phyloP scores from a whole-genome alignment of 1,284 basidiomycete species.

The Leccinum fallax region DNA sequence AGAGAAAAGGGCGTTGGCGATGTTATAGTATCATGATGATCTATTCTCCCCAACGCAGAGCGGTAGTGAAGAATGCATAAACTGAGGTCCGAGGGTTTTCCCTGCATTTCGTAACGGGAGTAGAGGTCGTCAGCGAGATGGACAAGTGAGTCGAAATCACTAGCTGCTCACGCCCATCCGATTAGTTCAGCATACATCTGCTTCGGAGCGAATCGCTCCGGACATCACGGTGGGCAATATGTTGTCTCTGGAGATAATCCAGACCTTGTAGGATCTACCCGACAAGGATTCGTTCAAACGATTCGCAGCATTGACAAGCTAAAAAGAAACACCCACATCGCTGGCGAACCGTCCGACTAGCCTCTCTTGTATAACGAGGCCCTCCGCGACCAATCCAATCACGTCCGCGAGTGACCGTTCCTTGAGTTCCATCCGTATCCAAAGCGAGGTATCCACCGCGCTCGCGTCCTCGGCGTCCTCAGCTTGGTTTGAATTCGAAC shows the following conservation, averaged over 20 bases:
- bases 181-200: neutral
- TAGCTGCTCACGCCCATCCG: constrained; percentile 24
- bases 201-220: constrained; percentile 54
- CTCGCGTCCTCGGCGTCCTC: constrained; percentile 34
- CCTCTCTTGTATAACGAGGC: constrained; percentile 62
- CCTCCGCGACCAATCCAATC: constrained; percentile 59
- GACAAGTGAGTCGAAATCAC: constrained; percentile 28
- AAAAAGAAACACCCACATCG: constrained; percentile 56
- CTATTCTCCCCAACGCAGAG: constrained; percentile 28
- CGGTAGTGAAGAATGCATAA: constrained; percentile 32
- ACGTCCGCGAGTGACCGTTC: constrained; percentile 81
- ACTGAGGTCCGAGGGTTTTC: constrained; percentile 21
- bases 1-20: too few species aligned
- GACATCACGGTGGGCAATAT: constrained; percentile 77
- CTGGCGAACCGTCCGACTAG: constrained; percentile 69
- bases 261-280: constrained; percentile 64
- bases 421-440: constrained; percentile 87
- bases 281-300: neutral
- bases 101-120: constrained; percentile 23
- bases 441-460: constrained; percentile 48
- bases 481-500: constrained; percentile 45
- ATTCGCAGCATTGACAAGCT: neutral
- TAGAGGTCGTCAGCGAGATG: constrained; percentile 31
- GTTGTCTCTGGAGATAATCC: constrained; percentile 59
- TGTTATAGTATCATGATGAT: constrained; percentile 18